These are phyloP conservation scores for Fusarium drepaniforme DNA, from an alignment of 2,329 filamentous ascomycete species.

Conservation along the genomic window DNA sequence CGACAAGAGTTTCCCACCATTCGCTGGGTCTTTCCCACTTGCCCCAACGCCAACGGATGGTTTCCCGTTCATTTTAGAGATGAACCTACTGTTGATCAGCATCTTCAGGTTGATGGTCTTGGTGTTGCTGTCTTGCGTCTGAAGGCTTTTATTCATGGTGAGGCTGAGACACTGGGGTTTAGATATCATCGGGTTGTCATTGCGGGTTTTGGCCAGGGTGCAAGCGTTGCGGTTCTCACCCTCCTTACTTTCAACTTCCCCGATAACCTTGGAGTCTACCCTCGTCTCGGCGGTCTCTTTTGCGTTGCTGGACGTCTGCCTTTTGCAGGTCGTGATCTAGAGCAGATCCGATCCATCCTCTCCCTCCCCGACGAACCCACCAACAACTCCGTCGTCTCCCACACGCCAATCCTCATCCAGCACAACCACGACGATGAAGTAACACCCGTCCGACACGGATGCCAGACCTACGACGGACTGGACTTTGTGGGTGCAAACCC, in stretches of 20 bases:
- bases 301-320: slow-evolving; percentile 52
- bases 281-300: slow-evolving; percentile 49
- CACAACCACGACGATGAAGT: slow-evolving; percentile 59
- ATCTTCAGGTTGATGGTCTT: slow-evolving; percentile 56
- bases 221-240: slow-evolving; percentile 52
- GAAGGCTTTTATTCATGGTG: slow-evolving; percentile 46
- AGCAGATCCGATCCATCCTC: slow-evolving; percentile 48
- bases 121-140: slow-evolving; percentile 51
- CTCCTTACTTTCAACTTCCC: slow-evolving; percentile 51
- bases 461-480: slow-evolving; percentile 50
- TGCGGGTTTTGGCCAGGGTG: slow-evolving; percentile 61
- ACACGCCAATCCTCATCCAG: slow-evolving; percentile 58
- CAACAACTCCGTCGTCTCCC: slow-evolving; percentile 47
- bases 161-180: slow-evolving; percentile 52
- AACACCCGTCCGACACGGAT: slow-evolving; percentile 53
- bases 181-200: slow-evolving; percentile 55
- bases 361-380: slow-evolving; percentile 39
- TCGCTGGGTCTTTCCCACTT: slow-evolving; percentile 62
- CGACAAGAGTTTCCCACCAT: slow-evolving; percentile 56
- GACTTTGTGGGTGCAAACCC: slow-evolving; percentile 53
- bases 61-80: slow-evolving; percentile 61
- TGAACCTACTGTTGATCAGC: slow-evolving; percentile 46
- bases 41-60: slow-evolving; percentile 53
- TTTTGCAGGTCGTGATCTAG: slow-evolving; percentile 47
- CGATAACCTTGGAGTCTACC: neutral